A percentile compares a stretch with the other conserved stretches of the same genome.
Evolutionary conservation across 805 yeast genomes (phyloP).

Genomic region (Barnettozyma botsteinii): DNA sequence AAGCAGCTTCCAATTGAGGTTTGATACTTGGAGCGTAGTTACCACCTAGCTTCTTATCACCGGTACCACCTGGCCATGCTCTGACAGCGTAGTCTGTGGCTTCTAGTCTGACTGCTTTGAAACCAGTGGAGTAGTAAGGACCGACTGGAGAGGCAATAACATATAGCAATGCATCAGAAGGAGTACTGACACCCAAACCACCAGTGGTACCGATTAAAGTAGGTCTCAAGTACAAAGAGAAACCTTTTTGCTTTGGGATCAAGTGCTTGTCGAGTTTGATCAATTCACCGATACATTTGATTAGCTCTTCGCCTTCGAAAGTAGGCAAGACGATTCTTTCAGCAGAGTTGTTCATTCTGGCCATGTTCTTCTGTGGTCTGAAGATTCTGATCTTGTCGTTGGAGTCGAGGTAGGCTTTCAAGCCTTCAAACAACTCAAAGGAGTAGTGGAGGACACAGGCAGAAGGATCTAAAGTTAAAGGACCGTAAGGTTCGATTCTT

Average conservation of each 20-base stretch:
- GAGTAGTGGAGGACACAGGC: slow-evolving; percentile 91
- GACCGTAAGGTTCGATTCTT: slow-evolving; percentile 78
- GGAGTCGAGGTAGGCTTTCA: slow-evolving; percentile 76
- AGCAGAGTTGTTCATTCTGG: slow-evolving; percentile 83
- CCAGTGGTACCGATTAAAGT: slow-evolving; percentile 91
- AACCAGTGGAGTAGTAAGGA: slow-evolving; percentile 91
- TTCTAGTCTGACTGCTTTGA: slow-evolving; percentile 90
- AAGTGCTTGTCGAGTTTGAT: slow-evolving; percentile 68
- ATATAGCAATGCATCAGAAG: slow-evolving; percentile 73
- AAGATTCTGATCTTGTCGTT: slow-evolving; percentile 72
- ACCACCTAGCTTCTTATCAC: slow-evolving; percentile 94
- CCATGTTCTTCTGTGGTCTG: slow-evolving; percentile 91
- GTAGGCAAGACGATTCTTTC: slow-evolving; percentile 84
- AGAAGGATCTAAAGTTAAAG: slow-evolving; percentile 76
- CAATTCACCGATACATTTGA: slow-evolving; percentile 69
- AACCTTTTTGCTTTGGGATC: slow-evolving; percentile 83
- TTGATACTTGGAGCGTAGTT: slow-evolving; percentile 94
- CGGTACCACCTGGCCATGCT: slow-evolving; percentile 99
- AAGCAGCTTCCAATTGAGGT: slow-evolving; percentile 88
- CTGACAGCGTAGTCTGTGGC: slow-evolving; percentile 95
- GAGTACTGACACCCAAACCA: slow-evolving; percentile 81
- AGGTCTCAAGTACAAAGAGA: slow-evolving; percentile 89
- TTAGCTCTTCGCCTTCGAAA: slow-evolving; percentile 73
- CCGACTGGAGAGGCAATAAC: slow-evolving; percentile 96
- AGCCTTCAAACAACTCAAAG: slow-evolving; percentile 91